Evolutionary conservation across 73 alveolate species (phyloP), one percentile per base, ranked within the genome.

Genomic region (Paraurostyla sp.): DNA sequence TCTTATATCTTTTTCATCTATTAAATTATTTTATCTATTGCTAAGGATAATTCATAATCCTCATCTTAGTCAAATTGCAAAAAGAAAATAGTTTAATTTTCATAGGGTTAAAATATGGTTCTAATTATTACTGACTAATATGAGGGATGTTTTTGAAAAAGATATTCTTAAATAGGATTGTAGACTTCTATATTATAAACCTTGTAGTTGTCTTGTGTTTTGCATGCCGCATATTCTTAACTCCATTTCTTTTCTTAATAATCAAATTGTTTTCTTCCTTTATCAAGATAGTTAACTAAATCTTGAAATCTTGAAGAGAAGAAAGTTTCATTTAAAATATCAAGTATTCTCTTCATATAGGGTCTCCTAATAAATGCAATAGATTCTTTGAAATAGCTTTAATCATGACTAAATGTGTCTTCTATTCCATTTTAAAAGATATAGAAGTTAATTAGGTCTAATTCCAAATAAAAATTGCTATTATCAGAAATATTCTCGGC

Each of bases 11-110:
- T 35, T 7, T 35, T 15, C 69, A 52, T 52, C 33, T 52, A 6
- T 20, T 65, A 58, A 6, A 35, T 18, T 2, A 65, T 65, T 15
- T 58, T 32, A 35, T 65, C 82, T 40, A 65, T 35, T 22, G 82
- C 41, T 0, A 65, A 36, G 18, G 6, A 22, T 0, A 65, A 38
- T 22, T 65, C 82, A 22, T 35, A 65, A 22, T 65, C 82, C 25
- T 65, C 82, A 35, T 65, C 82, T 3, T 56, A 33, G 36, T 65
- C 58, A 22, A 65, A 65, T 11, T 38, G 25, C 58, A 65, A 38
- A 40, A 18, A 65, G 25, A 65, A 65, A 6, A 65, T 65, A n/a
- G 30, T 65, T 36, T 18, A 22, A 36, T 32, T 7, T 3, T 33
- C 36, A 30, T 32, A 6, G 13, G 82, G 82, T 22, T 65, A 40